Conservation (phyloP, 2,329 filamentous ascomycete genomes). For the Biscogniauxia sp. region DNA sequence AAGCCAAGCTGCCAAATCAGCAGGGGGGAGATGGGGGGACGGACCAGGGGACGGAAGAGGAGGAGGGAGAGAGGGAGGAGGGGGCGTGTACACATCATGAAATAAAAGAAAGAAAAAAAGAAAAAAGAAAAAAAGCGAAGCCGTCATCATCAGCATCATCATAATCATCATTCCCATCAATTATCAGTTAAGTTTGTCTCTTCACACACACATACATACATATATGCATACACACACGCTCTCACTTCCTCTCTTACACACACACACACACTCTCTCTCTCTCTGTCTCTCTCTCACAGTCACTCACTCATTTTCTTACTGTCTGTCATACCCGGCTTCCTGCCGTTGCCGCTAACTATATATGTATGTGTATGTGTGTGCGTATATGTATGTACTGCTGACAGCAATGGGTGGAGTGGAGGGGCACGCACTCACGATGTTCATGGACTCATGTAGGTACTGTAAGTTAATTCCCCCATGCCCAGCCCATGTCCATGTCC, state of each 20-base stretch:
- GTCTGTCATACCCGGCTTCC: background rate
- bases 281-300: too few relatives aligned
- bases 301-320: background rate
- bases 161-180: background rate
- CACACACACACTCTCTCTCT: background rate
- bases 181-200: background rate
- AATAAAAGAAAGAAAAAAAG: background rate
- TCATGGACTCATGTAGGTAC: background rate
- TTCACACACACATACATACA: background rate
- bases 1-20: constrained; percentile 18
- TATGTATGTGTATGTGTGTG: too few relatives aligned
- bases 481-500: background rate
- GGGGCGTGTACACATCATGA: background rate
- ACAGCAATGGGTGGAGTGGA: background rate
- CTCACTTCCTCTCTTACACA: too few relatives aligned
- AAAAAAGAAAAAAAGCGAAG: background rate
- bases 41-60: constrained; percentile 6
- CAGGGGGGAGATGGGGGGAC: constrained; percentile 5
- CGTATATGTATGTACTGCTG: background rate
- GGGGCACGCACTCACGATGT: background rate
- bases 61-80: constrained; percentile 3
- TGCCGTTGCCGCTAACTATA: background rate
- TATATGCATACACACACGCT: background rate
- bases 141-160: too few relatives aligned
- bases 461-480: background rate